A percentile compares a stretch with the other conserved stretches of the same genome.
Conservation (phyloP, 108 stramenopile species). For the Stephanodiscus triporus region DNA sequence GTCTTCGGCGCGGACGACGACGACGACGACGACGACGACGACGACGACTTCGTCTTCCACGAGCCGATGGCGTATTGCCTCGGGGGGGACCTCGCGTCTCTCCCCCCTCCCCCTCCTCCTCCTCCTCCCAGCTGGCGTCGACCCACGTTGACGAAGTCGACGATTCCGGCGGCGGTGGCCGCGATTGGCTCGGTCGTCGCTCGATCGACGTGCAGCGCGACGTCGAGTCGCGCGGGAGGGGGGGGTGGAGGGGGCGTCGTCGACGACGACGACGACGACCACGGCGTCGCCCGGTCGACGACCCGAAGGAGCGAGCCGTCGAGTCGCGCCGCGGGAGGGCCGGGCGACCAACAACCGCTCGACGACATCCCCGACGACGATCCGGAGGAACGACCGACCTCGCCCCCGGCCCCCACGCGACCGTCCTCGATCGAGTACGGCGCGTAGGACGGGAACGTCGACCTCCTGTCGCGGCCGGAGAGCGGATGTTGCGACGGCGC, state of each 20-base stretch:
- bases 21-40: background rate
- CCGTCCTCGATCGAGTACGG: background rate
- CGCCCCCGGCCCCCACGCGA: background rate
- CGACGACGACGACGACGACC: background rate
- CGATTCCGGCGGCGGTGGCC: background rate
- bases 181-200: background rate
- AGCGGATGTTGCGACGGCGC: background rate
- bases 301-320: too few species aligned
- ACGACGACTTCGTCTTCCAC: background rate
- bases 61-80: constrained; percentile 1
- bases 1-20: too few species aligned
- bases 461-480: background rate
- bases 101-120: too few species aligned
- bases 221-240: background rate
- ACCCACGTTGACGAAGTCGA: too few species aligned
- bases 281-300: background rate
- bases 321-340: too few species aligned
- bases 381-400: background rate
- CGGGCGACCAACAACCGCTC: too few species aligned
- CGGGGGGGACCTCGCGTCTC: background rate
- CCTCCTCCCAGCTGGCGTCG: too few species aligned
- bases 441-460: background rate
- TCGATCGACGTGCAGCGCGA: background rate
- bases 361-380: background rate
- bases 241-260: background rate